These are phyloP conservation scores for Agrocybe praecox DNA, from an alignment of 768 basidiomycete species.

Conservation along the genomic window DNA sequence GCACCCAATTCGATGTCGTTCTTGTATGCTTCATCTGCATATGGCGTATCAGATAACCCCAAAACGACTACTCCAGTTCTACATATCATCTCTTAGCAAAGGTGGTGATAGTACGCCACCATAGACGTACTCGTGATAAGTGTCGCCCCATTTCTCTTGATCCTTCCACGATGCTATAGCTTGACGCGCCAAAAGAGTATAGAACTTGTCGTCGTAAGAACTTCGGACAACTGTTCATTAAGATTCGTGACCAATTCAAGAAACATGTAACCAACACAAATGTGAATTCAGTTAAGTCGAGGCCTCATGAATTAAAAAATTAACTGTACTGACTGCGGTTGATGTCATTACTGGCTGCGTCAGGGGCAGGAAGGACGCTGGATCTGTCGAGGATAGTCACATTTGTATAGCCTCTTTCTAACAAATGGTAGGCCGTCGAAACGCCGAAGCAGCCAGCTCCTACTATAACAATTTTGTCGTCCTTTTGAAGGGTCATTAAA, in stretches of 20 bases:
- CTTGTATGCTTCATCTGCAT: constrained; percentile 54
- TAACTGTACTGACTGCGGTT: constrained; percentile 43
- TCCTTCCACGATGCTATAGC: constrained; percentile 79
- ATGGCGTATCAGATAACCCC: constrained; percentile 38
- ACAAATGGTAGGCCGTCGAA: constrained; percentile 82
- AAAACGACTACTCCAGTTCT: constrained; percentile 75
- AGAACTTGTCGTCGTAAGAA: constrained; percentile 70
- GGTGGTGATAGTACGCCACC: constrained; percentile 16
- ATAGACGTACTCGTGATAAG: constrained; percentile 78
- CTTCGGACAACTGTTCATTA: constrained; percentile 64
- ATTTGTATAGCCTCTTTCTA: constrained; percentile 65
- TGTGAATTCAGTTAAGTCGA: not conserved
- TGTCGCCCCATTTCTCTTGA: constrained; percentile 63
- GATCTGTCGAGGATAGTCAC: constrained; percentile 82
- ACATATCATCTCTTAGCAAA: not conserved
- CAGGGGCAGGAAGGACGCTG: constrained; percentile 69
- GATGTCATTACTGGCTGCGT: constrained; percentile 70
- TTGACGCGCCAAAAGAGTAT: constrained; percentile 71
- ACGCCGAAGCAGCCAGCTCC: constrained; percentile 88
- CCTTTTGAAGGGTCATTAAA: constrained; percentile 26
- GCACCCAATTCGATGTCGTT: constrained; percentile 68
- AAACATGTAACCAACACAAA: not conserved
- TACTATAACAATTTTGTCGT: constrained; percentile 59
- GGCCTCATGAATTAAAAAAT: not conserved
- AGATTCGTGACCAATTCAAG: not conserved